Conservation (phyloP, 2,329 filamentous ascomycete genomes). For the Stylonectria norvegica region DNA sequence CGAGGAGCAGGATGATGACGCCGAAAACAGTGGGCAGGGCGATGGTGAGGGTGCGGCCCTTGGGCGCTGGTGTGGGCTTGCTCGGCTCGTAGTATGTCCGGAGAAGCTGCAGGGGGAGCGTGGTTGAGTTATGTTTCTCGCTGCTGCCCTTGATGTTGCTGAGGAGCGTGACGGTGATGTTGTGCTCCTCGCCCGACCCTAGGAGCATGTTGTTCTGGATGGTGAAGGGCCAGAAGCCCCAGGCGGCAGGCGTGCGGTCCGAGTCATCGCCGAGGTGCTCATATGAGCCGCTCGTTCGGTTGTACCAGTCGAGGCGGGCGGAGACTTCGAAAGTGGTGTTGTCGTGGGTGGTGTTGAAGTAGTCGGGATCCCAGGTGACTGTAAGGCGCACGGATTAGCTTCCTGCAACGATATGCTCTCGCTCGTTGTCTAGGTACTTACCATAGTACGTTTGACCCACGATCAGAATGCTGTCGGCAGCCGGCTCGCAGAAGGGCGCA, state of each 20-base stretch:
- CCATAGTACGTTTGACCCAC: conserved; percentile 50
- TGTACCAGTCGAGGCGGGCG: conserved; percentile 41
- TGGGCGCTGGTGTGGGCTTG: conserved; percentile 30
- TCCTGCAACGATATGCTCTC: background rate
- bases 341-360: conserved; percentile 42
- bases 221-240: conserved; percentile 49
- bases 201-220: conserved; percentile 38
- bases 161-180: conserved; percentile 48
- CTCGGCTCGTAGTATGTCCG: conserved; percentile 36
- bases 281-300: conserved; percentile 35
- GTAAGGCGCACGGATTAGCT: conserved; percentile 3
- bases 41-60: conserved; percentile 46
- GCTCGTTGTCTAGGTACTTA: conserved; percentile 32
- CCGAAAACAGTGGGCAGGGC: conserved; percentile 51
- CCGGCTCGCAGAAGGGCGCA: conserved; percentile 52
- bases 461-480: conserved; percentile 41
- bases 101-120: conserved; percentile 38
- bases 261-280: conserved; percentile 36
- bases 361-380: conserved; percentile 58
- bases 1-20: conserved; percentile 43
- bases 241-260: conserved; percentile 35
- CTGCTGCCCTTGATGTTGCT: conserved; percentile 33
- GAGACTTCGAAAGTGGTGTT: conserved; percentile 32
- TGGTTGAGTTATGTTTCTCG: conserved; percentile 38
- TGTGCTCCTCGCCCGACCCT: conserved; percentile 35